Percentiles rank a stretch among this genome's conserved stretches.
These are phyloP conservation scores for Ilex asprella DNA, from an alignment of 257 asterid genomes.

Conservation along the genomic window DNA sequence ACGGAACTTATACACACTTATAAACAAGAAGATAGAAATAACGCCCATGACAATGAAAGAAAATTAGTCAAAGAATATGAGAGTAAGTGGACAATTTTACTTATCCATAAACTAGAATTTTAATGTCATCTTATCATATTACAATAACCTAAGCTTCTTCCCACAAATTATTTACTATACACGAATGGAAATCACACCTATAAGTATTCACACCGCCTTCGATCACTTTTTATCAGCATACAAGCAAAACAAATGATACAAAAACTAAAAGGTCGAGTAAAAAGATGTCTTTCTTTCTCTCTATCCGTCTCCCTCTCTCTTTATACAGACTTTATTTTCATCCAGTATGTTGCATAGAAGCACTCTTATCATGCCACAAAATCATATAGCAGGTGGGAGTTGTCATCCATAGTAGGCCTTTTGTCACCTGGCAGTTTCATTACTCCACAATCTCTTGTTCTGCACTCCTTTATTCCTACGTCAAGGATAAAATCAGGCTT, in stretches of 20 bases:
- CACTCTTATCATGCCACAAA: conserved; percentile 39
- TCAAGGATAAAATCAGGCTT: conserved; percentile 21
- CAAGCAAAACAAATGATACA: no score
- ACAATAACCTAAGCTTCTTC: conserved; percentile 4
- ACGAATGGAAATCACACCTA: conserved; percentile 6
- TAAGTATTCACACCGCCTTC: no score
- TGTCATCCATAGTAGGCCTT: conserved; percentile 12
- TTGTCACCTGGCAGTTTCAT: conserved; percentile 14
- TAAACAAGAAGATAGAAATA: no score
- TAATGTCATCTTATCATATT: no score
- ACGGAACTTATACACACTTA: no score
- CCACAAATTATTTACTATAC: conserved; percentile 14
- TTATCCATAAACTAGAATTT: no score
- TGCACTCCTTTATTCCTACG: conserved; percentile 15
- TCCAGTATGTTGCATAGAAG: conserved; percentile 5
- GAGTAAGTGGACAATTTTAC: no score
- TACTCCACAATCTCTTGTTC: conserved; percentile 16
- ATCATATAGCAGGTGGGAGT: conserved; percentile 44
- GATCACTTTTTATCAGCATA: no score
- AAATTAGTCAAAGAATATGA: no score
- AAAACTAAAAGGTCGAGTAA: conserved; percentile 12
- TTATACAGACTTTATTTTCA: not conserved
- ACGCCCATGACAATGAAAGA: no score
- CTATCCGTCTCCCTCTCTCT: not conserved
- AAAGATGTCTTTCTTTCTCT: not conserved